Base-by-base conservation (phyloP, 805 yeast genomes). In the Schwanniomyces pseudopolymorphus region DNA sequence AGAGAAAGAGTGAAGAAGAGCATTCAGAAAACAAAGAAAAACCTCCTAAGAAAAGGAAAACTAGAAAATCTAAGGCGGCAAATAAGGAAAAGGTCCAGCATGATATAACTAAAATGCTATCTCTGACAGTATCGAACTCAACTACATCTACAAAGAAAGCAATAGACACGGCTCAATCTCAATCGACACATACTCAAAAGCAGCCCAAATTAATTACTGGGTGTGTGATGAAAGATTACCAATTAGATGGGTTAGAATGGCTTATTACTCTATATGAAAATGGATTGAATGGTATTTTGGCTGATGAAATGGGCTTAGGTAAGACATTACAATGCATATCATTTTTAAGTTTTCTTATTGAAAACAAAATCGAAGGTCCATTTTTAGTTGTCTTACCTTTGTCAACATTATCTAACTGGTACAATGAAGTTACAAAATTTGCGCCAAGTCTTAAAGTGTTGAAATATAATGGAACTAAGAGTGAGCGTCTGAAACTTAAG, bases 261-360 rank as follows among this genome's bases (percentile, higher is more conserved):
- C 69, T 94, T 36, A 78, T 85, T 11, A 85, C 96, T 0, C 67
- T 92, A 21, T 94, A 87, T 62, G 96, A 91, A 60, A 94, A 92
- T 64, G 99, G 98, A 0, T 72, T 92, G 24, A 92, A 92, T 63
- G 99, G 98, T 2, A 91, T 94, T 28, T 69, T 94, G 17, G 98
- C 98, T 0, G 98, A 94, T 67, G 98, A 92, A 64, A 92, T 92
- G 99, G 98, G 98, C 0, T 70, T 92, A 21, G 99, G 99, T 1
- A 92, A 92, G 61, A 94, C 99, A 0, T 65, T 92, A 6, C 96
- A 94, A 63, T 85, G 94, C 37, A 89, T 92, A 45, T 79, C 96
- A 0, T 74, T 92, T 49, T 57, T 90, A 3, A 80, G 89, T 4
- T 88, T 85, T 58, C 69, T 91, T 31, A 77, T 85, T 39, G 96